Conservation (phyloP, 2,329 filamentous ascomycete species). For the Colletotrichum incanum region DNA sequence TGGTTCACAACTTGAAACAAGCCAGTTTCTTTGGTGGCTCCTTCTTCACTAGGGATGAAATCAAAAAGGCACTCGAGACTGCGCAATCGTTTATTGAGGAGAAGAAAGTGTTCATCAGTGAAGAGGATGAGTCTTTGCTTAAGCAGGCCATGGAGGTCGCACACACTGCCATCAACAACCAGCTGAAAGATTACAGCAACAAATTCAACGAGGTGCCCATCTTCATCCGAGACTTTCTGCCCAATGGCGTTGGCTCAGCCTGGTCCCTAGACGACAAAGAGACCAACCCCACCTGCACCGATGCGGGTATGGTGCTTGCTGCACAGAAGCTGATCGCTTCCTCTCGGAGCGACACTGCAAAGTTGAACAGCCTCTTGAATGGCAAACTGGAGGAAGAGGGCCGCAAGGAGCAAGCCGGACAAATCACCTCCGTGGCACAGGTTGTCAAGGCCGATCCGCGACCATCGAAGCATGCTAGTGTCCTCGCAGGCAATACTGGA, state of each 20-base stretch:
- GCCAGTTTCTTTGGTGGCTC: conserved; percentile 89
- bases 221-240: conserved; percentile 76
- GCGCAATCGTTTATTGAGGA: conserved; percentile 78
- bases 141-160: conserved; percentile 77
- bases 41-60: conserved; percentile 77
- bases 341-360: conserved; percentile 59
- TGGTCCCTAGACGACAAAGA: conserved; percentile 77
- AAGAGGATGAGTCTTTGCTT: conserved; percentile 74
- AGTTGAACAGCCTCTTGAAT: conserved; percentile 64
- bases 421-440: conserved; percentile 38
- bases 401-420: conserved; percentile 54
- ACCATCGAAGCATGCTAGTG: conserved; percentile 10
- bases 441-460: conserved; percentile 12
- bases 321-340: conserved; percentile 69
- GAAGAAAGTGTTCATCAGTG: conserved; percentile 70
- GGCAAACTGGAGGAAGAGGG: conserved; percentile 62
- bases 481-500: conserved; percentile 60
- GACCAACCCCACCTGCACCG: conserved; percentile 66
- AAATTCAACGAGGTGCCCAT: conserved; percentile 84
- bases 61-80: conserved; percentile 75
- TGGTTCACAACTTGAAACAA: conserved; percentile 86
- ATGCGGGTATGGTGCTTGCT: conserved; percentile 64
- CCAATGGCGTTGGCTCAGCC: conserved; percentile 68
- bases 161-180: conserved; percentile 70
- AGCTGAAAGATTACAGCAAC: conserved; percentile 77